Evolutionary conservation across 495 filamentous ascomycete species (phyloP).

Genomic region (Trichocladium antarcticum): DNA sequence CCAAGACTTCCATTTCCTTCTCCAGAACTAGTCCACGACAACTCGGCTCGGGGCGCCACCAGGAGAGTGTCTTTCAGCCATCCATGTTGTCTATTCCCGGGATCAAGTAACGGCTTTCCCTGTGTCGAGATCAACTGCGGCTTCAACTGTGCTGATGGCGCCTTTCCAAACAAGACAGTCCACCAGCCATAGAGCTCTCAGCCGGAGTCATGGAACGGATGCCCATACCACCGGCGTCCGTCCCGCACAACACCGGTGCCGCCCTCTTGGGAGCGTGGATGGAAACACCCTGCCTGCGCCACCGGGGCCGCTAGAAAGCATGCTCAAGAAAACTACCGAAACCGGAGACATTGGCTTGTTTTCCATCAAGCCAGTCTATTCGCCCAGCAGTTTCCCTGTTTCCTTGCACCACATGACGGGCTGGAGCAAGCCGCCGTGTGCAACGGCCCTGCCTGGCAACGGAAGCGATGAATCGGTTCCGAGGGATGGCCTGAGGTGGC

Average conservation of each 20-base stretch:
- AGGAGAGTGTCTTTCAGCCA: too few relatives aligned
- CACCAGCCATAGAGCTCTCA: slow-evolving; percentile 34
- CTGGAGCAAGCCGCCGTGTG: neutral
- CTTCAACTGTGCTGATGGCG: slow-evolving; percentile 23
- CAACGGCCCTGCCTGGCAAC: neutral
- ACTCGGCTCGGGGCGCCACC: too few relatives aligned
- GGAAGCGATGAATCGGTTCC: slow-evolving; percentile 2
- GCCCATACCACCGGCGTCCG: slow-evolving; percentile 2
- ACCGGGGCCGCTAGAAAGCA: slow-evolving; percentile 43
- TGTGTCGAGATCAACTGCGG: too few relatives aligned
- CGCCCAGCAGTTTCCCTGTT: slow-evolving; percentile 22
- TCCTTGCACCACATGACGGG: slow-evolving; percentile 8
- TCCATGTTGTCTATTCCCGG: too few relatives aligned
- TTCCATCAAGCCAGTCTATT: slow-evolving; percentile 41
- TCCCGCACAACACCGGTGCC: slow-evolving; percentile 7
- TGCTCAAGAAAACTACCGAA: slow-evolving; percentile 62
- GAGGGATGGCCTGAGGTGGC: slow-evolving; percentile 23
- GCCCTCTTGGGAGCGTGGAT: slow-evolving; percentile 29
- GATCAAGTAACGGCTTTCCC: too few relatives aligned
- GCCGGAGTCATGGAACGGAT: slow-evolving; percentile 25
- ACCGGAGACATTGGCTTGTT: slow-evolving; percentile 56
- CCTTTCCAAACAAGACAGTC: slow-evolving; percentile 28
- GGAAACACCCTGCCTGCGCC: slow-evolving; percentile 30
- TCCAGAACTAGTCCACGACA: too few relatives aligned
- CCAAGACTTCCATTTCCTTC: too few relatives aligned